Evolutionary conservation across 73 alveolate species (phyloP).

Genomic region (Tetrahymena elliotti): DNA sequence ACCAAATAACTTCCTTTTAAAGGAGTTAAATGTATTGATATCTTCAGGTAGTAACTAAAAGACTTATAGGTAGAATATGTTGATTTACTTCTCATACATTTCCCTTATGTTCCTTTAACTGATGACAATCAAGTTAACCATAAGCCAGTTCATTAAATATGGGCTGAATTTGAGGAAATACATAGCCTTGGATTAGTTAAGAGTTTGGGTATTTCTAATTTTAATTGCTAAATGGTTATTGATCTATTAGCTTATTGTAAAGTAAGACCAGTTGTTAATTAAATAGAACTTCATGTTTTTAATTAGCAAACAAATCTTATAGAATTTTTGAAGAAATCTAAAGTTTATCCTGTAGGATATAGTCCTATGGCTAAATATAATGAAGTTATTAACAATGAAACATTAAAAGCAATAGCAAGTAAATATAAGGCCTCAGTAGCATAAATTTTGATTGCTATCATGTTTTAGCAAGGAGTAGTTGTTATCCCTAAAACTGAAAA

Average conservation of each 20-base stretch:
- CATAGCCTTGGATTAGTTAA: slow-evolving; percentile 56
- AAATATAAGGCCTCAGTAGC: background rate
- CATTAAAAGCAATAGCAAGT: background rate
- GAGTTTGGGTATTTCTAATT: slow-evolving; percentile 66
- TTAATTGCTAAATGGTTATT: slow-evolving; percentile 55
- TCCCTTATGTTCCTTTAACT: background rate
- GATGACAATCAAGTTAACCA: background rate
- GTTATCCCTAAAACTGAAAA: background rate
- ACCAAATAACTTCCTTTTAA: slow-evolving; percentile 36
- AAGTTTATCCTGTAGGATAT: slow-evolving; percentile 47
- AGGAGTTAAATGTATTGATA: background rate
- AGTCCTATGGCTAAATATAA: slow-evolving; percentile 29
- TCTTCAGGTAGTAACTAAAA: background rate
- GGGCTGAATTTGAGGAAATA: slow-evolving; percentile 58
- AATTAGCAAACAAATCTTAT: slow-evolving; percentile 25
- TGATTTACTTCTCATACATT: background rate
- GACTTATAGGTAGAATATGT: background rate
- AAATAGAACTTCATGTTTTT: slow-evolving; percentile 69
- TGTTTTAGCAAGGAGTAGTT: background rate
- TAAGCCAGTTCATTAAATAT: slow-evolving; percentile 54
- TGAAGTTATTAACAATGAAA: background rate
- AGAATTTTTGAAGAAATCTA: slow-evolving; percentile 21
- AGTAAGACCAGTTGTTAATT: slow-evolving; percentile 63
- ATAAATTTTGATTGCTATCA: background rate
- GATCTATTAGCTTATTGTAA: slow-evolving; percentile 65